phyloP scores from a whole-genome alignment of 441 rosid genomes.

The Lepidium campestre region DNA sequence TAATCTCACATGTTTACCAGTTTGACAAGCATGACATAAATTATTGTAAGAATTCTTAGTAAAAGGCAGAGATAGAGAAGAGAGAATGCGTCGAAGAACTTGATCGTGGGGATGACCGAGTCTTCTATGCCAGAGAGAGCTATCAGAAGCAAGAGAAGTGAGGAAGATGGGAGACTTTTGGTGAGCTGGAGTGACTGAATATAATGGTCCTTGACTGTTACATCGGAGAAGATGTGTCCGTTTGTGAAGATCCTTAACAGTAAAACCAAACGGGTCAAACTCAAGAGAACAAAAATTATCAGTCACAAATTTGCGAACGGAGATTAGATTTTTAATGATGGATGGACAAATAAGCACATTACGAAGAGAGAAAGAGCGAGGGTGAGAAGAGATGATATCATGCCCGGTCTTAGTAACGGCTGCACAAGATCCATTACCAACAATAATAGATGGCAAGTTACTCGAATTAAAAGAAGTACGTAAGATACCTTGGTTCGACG shows the following conservation, averaged over 20 bases:
- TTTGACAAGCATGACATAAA: background rate
- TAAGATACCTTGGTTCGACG: background rate
- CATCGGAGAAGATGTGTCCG: background rate
- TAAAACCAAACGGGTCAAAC: slow-evolving; percentile 1
- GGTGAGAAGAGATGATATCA: accelerated
- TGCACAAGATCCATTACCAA: background rate
- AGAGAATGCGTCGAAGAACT: background rate
- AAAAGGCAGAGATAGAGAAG: background rate
- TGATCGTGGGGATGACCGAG: background rate
- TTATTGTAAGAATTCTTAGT: background rate
- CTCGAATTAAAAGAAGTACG: background rate
- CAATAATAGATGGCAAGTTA: background rate
- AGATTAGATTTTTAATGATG: background rate
- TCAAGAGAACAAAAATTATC: background rate
- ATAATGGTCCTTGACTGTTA: background rate
- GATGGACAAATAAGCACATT: background rate
- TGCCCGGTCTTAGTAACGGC: accelerated
- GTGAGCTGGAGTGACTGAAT: no score
- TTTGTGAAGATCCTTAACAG: background rate
- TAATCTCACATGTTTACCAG: background rate
- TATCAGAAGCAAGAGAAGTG: no score
- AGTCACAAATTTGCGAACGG: background rate
- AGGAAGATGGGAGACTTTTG: no score
- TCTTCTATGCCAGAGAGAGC: background rate
- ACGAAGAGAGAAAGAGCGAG: background rate